Evolutionary conservation across 2,329 filamentous ascomycete genomes (phyloP), one percentile per base, ranked within the genome.

Genomic region (Nemania abortiva): DNA sequence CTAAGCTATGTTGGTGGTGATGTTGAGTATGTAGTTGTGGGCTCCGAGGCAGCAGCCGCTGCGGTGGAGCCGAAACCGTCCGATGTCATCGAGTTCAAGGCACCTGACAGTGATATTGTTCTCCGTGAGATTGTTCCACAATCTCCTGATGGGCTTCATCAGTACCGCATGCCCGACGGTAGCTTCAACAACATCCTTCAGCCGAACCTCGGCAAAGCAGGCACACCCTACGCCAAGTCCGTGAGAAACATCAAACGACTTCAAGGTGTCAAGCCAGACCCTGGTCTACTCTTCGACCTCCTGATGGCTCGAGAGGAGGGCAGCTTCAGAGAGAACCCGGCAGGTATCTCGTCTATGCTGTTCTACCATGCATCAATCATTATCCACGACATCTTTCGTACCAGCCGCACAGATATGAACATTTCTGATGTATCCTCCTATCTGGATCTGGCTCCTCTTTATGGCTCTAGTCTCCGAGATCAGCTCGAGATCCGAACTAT

Each of bases 281-380:
- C 91, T 0, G 88, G 87, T 20, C 81, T 90, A 15, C 81, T 93
- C 2, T 93, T 93, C 68, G 91, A 93, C 77, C 87, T 86, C 24
- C 76, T 92, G 29, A 87, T 93, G 84, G 88, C 87, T 18, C 86
- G 91, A 29, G 81, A 82, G 45, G 81, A 83, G 37, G 65, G 73
- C 0, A 75, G 73, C n/a, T 88, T 88, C 69, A 85, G 88, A 69
- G 83, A 89, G 63, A 92, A 93, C 76, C 89, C 90, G 0, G 91
- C 91, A 59, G 87, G 88, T n/a, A 89, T 94, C 49, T 94, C 91
- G 0, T 91, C 89, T 73, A 89, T 93, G 81, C 82, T 95, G 18
- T 93, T 93, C 78, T 93, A 94, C 72, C 82, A 92, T 52, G 92
- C 91, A 0, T 89, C 90, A 6, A 91, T 95, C 74, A 88, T 89